These are phyloP conservation scores for Eurotiales sp. DNA, from an alignment of 2,329 filamentous ascomycete genomes.

Conservation along the genomic window DNA sequence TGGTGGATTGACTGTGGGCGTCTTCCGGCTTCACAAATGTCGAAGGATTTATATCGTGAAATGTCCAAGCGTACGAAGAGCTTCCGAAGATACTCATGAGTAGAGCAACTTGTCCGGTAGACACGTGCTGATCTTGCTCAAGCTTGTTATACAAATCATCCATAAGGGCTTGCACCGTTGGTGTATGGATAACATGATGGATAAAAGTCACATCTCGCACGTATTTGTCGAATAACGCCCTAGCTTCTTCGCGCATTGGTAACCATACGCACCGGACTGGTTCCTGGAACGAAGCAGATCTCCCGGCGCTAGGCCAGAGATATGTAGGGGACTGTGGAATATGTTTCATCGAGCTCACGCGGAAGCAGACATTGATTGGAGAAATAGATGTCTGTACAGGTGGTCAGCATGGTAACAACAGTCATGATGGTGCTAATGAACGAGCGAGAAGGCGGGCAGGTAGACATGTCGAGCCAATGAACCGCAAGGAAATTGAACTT, in stretches of 20 bases:
- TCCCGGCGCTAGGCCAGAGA: conserved; percentile 2
- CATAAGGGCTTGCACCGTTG: conserved; percentile 24
- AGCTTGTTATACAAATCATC: conserved; percentile 28
- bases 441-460: no score
- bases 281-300: conserved; percentile 7
- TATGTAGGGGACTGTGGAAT: conserved; percentile 7
- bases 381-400: conserved; percentile 3
- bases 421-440: no score
- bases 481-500: not conserved
- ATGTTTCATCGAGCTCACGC: conserved; percentile 8
- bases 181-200: conserved; percentile 33
- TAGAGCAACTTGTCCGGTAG: conserved; percentile 26
- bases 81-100: conserved; percentile 32
- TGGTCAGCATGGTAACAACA: not conserved
- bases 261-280: conserved; percentile 30
- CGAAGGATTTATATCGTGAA: conserved; percentile 15
- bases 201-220: conserved; percentile 29
- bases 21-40: conserved; percentile 20
- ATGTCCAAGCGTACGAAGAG: conserved; percentile 30
- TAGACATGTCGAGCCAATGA: not conserved
- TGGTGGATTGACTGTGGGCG: conserved; percentile 25
- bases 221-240: conserved; percentile 30
- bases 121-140: conserved; percentile 18
- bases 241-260: conserved; percentile 31
- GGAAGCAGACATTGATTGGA: conserved; percentile 6